A percentile compares a stretch with the other conserved stretches of the same genome.
Conservation (phyloP, 108 stramenopile genomes). For the Schizochytrium sp. region DNA sequence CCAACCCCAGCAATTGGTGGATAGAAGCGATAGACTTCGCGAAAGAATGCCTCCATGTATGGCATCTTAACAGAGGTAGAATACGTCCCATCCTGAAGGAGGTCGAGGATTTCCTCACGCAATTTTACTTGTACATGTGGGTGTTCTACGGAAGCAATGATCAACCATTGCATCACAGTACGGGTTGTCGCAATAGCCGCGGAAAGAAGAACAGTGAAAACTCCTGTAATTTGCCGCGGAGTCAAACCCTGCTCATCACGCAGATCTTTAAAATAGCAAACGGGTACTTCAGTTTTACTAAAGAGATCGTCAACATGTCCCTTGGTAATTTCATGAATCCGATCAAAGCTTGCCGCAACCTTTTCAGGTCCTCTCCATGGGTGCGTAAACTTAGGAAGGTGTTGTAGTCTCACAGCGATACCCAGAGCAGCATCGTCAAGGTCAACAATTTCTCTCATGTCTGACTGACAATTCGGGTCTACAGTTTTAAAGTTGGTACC, state of each 20-base stretch:
- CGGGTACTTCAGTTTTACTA: too few relatives aligned
- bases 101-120: neutral
- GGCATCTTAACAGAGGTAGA: conserved; percentile 8
- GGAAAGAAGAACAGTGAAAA: neutral
- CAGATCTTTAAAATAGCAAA: conserved; percentile 59
- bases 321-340: neutral
- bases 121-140: conserved; percentile 44
- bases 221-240: neutral
- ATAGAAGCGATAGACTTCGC: conserved; percentile 8
- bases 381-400: neutral
- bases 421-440: neutral
- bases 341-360: neutral
- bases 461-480: neutral
- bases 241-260: neutral
- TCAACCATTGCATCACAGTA: neutral
- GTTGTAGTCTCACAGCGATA: neutral
- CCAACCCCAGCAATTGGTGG: neutral
- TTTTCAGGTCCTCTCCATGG: neutral
- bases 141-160: neutral
- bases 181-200: conserved; percentile 48
- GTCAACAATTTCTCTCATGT: neutral
- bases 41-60: conserved; percentile 54
- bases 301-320: neutral
- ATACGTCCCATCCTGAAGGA: neutral
- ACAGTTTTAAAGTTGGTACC: neutral